Evolutionary conservation across 2,329 filamentous ascomycete genomes (phyloP), one percentile per base, ranked within the genome.

Genomic region (Aspergillus aculeatinus): DNA sequence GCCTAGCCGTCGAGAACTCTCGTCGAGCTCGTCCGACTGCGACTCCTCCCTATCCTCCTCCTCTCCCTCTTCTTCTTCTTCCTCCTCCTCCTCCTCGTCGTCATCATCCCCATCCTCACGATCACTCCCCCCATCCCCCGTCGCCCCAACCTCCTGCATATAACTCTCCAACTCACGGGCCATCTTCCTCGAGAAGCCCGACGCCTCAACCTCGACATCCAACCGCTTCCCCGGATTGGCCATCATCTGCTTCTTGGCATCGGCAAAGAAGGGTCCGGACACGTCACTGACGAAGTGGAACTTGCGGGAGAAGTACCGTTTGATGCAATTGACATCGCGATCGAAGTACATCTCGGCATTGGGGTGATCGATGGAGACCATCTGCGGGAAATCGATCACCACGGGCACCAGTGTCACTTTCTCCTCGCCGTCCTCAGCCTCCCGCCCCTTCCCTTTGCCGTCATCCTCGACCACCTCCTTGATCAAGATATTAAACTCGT

Each of bases 331-430:
- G 14, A 99, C 93, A 69, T 99, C 95, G 64, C 95, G 88, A 73
- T 98, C 91, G 75, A 99, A 99, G 77, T 99, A 98, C 85, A 93
- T 96, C 72, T 96, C 90, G 19, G 95, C 96, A 71, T 99, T 97
- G 39, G 82, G 78, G 72, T 99, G 95, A 67, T 96, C 92, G 74
- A 96, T 92, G 1, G 94, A 98, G 2, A 99, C 87, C 89, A 97
- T 98, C 74, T 99, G 95, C 0, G 95, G 95, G 72, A 99, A 99
- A 79, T 99, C 96, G 69, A 99, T 99, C 50, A 99, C 80, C 57
- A 97, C 86, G 0, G 95, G 95, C 6, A 86, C 87, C 27, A 96
- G 80, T 35, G 76, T 82, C 57, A 90, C 72, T 60, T 68, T 69
- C 48, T 74, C 72, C 55, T 65, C 65, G 16, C 67, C 66, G n/a